These are phyloP conservation scores for Pseudocercospora macadamiae DNA, from an alignment of 2,329 filamentous ascomycete genomes.

Conservation along the genomic window DNA sequence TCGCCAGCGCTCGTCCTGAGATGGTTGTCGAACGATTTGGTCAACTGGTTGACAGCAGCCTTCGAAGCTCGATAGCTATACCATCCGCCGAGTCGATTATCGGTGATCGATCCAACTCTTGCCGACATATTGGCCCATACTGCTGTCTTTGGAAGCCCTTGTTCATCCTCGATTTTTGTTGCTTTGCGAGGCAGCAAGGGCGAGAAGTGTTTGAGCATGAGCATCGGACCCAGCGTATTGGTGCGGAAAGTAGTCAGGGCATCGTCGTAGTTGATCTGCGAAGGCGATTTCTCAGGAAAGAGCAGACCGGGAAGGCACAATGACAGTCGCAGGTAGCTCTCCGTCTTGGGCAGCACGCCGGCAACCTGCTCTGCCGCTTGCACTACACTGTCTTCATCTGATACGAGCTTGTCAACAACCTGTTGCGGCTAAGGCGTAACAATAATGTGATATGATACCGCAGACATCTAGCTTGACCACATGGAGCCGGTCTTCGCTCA, in stretches of 20 bases:
- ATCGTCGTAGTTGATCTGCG: conserved; percentile 63
- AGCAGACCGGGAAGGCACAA: conserved; percentile 73
- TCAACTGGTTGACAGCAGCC: conserved; percentile 70
- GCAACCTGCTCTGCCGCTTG: conserved; percentile 53
- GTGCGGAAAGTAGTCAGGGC: conserved; percentile 72
- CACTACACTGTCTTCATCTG: conserved; percentile 66
- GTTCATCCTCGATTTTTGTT: conserved; percentile 40
- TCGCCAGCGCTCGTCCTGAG: conserved; percentile 60
- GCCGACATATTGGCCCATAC: conserved; percentile 77
- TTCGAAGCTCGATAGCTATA: conserved; percentile 80
- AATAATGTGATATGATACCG: conserved; percentile 44
- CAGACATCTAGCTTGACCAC: conserved; percentile 60
- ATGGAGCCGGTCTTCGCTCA: conserved; percentile 52
- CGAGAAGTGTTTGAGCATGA: conserved; percentile 76
- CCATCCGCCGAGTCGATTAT: conserved; percentile 78
- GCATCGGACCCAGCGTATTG: conserved; percentile 73
- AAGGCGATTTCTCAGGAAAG: conserved; percentile 70
- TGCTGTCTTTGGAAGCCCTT: conserved; percentile 53
- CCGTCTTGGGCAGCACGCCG: conserved; percentile 39
- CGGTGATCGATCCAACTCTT: conserved; percentile 72
- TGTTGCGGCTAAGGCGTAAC: background rate
- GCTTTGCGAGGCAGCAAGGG: conserved; percentile 67
- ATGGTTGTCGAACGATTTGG: conserved; percentile 72
- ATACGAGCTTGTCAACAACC: background rate
- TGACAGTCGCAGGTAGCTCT: conserved; percentile 67